These are phyloP conservation scores for Parascedosporium putredinis DNA, from an alignment of 2,329 filamentous ascomycete genomes.

Conservation along the genomic window DNA sequence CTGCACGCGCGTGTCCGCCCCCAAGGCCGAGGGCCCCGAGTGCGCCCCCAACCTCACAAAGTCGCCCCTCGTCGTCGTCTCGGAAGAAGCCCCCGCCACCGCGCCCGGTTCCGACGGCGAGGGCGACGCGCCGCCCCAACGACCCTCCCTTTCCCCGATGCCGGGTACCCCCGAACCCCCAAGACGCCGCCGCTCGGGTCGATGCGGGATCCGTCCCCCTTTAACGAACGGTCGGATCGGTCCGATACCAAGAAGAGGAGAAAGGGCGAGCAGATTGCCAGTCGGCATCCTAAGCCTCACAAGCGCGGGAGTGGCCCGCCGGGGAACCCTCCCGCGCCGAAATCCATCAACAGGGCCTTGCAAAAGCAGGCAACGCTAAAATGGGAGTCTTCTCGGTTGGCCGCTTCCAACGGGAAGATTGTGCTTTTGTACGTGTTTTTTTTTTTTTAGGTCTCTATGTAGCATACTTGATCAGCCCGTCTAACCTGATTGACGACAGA, in stretches of 20 bases:
- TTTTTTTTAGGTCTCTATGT: slow-evolving; percentile 18
- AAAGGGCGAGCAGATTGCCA: slow-evolving; percentile 7
- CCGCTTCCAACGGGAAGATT: slow-evolving; percentile 16
- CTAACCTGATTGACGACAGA: slow-evolving; percentile 14
- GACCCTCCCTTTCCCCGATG: not conserved
- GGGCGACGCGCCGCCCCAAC: not conserved
- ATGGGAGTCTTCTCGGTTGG: not conserved
- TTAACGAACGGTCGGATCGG: not conserved
- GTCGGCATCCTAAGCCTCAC: slow-evolving; percentile 6
- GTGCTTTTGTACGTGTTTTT: too few species aligned
- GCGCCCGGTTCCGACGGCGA: not conserved
- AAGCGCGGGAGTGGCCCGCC: slow-evolving; percentile 1
- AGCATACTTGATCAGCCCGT: not conserved
- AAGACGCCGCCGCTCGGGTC: not conserved
- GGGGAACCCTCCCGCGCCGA: not conserved
- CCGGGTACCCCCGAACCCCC: not conserved
- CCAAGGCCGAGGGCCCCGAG: not conserved
- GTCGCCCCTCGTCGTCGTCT: not conserved
- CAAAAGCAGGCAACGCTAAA: not conserved
- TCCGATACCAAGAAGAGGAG: slow-evolving; percentile 5
- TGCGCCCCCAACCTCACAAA: not conserved
- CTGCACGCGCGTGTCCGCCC: slow-evolving; percentile 4
- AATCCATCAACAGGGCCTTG: not conserved
- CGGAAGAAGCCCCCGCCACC: slow-evolving; percentile 1
- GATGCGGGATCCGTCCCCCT: not conserved